phyloP scores from a whole-genome alignment of 2,329 filamentous ascomycete genomes.

The Cytospora piceae region DNA sequence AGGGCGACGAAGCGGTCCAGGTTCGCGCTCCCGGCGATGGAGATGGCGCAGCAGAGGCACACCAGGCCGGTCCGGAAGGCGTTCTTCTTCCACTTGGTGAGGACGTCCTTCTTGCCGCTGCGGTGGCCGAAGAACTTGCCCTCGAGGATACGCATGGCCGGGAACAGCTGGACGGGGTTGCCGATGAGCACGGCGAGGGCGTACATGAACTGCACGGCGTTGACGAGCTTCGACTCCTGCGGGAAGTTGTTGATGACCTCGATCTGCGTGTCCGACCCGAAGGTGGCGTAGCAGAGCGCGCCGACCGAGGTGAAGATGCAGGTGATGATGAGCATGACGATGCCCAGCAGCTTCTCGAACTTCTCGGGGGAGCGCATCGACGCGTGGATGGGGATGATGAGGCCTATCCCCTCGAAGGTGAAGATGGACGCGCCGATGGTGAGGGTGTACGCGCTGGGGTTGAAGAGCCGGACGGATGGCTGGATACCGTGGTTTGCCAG shows the following conservation, averaged over 20 bases:
- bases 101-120: conserved; percentile 66
- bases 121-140: conserved; percentile 67
- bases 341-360: conserved; percentile 66
- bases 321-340: conserved; percentile 75
- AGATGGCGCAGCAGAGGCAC: conserved; percentile 61
- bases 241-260: conserved; percentile 79
- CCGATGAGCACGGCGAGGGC: conserved; percentile 74
- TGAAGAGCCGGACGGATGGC: conserved; percentile 68
- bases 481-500: conserved; percentile 61
- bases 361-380: conserved; percentile 73
- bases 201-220: conserved; percentile 76
- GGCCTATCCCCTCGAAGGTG: conserved; percentile 77
- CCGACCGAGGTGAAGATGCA: conserved; percentile 73
- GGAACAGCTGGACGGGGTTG: conserved; percentile 75
- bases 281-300: conserved; percentile 74
- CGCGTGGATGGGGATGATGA: conserved; percentile 76
- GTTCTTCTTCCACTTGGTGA: conserved; percentile 80
- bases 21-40: conserved; percentile 67
- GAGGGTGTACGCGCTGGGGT: conserved; percentile 68
- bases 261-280: conserved; percentile 69
- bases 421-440: conserved; percentile 77
- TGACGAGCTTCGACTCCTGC: conserved; percentile 71
- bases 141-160: conserved; percentile 72
- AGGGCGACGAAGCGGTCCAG: conserved; percentile 76
- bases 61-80: conserved; percentile 62